Evolutionary conservation across 169 alveolate species (phyloP).

Genomic region (Neospora caninum): DNA sequence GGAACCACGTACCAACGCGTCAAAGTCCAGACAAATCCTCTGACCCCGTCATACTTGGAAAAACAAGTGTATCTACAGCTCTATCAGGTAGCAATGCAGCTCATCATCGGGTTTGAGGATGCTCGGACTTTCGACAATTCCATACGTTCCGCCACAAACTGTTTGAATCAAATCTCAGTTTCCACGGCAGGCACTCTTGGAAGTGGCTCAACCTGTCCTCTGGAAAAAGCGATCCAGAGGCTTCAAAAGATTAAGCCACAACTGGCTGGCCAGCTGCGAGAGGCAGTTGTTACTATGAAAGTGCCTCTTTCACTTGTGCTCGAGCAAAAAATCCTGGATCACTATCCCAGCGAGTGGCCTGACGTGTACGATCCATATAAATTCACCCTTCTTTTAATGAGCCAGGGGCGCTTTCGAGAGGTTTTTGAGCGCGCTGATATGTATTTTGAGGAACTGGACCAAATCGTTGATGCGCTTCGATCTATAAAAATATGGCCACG

Average conservation of each 20-base stretch:
- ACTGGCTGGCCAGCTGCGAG: constrained; percentile 12
- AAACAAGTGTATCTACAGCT: background rate
- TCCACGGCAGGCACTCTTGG: background rate
- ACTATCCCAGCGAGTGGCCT: constrained; percentile 42
- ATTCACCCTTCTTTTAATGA: background rate
- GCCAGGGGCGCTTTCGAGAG: constrained; percentile 37
- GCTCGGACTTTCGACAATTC: constrained; percentile 23
- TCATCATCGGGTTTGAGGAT: constrained; percentile 34
- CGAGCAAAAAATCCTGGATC: constrained; percentile 14
- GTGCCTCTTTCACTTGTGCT: constrained; percentile 37
- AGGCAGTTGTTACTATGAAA: constrained; percentile 9
- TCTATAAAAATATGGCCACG: constrained; percentile 3
- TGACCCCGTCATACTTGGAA: constrained; percentile 11
- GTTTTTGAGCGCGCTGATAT: background rate
- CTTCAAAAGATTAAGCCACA: background rate
- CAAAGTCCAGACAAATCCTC: background rate
- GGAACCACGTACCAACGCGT: constrained; percentile 12
- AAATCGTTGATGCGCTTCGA: constrained; percentile 8
- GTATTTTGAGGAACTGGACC: constrained; percentile 29
- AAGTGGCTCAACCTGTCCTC: constrained; percentile 3
- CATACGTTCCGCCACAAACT: constrained; percentile 39
- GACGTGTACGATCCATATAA: constrained; percentile 15
- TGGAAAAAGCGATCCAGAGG: background rate
- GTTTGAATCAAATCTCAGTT: background rate
- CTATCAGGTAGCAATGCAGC: constrained; percentile 5